Percentiles rank a stretch among this genome's conserved stretches.
Evolutionary conservation across 345 rosid genomes (phyloP).

Genomic region (Pugionium cornutum): DNA sequence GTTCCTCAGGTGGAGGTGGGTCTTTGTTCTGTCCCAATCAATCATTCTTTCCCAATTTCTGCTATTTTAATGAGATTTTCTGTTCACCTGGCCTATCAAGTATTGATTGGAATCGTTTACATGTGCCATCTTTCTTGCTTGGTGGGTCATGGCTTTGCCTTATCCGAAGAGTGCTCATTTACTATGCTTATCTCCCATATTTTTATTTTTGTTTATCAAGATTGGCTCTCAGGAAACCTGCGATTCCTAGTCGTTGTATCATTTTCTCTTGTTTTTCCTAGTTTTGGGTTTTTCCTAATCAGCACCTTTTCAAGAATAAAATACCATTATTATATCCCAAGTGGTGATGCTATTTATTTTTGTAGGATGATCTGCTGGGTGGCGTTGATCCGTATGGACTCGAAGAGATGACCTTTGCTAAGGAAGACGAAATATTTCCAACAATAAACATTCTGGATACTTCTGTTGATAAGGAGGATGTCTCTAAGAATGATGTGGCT

Average conservation of each 20-base stretch:
- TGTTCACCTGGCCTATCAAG: conserved; percentile 10
- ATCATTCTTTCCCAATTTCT: background rate
- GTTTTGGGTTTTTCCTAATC: conserved; percentile 8
- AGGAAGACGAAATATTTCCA: conserved; percentile 79
- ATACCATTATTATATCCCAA: background rate
- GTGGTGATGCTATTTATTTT: conserved; percentile 19
- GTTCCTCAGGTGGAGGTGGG: conserved; percentile 78
- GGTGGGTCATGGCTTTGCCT: conserved; percentile 6
- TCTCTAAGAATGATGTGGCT: conserved; percentile 30
- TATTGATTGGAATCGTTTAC: background rate
- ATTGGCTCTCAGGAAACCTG: conserved; percentile 14
- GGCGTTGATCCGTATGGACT: conserved; percentile 51
- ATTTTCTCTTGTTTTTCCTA: background rate
- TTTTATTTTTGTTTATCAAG: conserved; percentile 16
- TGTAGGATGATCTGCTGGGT: conserved; percentile 49
- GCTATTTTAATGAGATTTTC: conserved; percentile 10
- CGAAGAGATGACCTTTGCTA: conserved; percentile 82
- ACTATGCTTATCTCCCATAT: conserved; percentile 11
- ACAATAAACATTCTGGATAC: conserved; percentile 43
- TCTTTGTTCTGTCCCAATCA: background rate
- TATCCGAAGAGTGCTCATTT: conserved; percentile 10
- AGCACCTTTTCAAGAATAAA: conserved; percentile 10
- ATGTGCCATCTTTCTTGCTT: conserved; percentile 33
- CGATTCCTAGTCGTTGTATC: background rate
- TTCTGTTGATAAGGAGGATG: conserved; percentile 38